Evolutionary conservation across 2,329 filamentous ascomycete species (phyloP).

Genomic region (Colletotrichum sp.): DNA sequence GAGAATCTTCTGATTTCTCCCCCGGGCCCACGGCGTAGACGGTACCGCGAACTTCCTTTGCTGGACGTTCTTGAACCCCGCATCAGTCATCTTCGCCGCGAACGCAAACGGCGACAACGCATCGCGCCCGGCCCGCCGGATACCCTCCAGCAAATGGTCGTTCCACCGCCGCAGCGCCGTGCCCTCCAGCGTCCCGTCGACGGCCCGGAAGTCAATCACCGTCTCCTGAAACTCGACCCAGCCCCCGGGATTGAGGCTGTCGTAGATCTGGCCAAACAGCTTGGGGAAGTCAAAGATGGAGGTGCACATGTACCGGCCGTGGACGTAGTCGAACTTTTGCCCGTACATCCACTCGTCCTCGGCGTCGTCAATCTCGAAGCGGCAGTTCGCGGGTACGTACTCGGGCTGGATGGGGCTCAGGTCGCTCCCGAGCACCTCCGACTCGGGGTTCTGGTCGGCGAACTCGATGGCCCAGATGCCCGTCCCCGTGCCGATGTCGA

Average conservation of each 20-base stretch:
- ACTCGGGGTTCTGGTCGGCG: constrained; percentile 39
- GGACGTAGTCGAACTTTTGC: constrained; percentile 13
- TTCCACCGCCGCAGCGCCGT: constrained; percentile 37
- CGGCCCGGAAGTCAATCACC: constrained; percentile 74
- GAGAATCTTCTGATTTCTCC: constrained; percentile 38
- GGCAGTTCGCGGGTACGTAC: constrained; percentile 42
- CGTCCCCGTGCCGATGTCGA: constrained; percentile 32
- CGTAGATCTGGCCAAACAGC: constrained; percentile 40
- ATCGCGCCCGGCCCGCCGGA: constrained; percentile 40
- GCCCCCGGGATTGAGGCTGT: constrained; percentile 40
- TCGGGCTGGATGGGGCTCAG: constrained; percentile 44
- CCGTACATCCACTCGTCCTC: constrained; percentile 28
- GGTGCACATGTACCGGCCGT: constrained; percentile 31
- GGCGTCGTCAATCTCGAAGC: constrained; percentile 44
- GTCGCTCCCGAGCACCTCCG: constrained; percentile 41
- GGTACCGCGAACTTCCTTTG: constrained; percentile 34
- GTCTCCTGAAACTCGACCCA: constrained; percentile 58
- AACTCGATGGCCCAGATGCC: constrained; percentile 43
- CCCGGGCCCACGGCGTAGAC: constrained; percentile 40
- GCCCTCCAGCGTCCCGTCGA: constrained; percentile 43
- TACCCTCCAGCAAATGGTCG: constrained; percentile 36
- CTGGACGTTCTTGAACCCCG: constrained; percentile 38
- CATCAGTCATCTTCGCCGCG: constrained; percentile 39
- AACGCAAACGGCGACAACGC: constrained; percentile 40
- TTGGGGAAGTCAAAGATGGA: constrained; percentile 37